Evolutionary conservation across 1,139 yeast genomes (phyloP).

Genomic region (Protomyces macrosporus): DNA sequence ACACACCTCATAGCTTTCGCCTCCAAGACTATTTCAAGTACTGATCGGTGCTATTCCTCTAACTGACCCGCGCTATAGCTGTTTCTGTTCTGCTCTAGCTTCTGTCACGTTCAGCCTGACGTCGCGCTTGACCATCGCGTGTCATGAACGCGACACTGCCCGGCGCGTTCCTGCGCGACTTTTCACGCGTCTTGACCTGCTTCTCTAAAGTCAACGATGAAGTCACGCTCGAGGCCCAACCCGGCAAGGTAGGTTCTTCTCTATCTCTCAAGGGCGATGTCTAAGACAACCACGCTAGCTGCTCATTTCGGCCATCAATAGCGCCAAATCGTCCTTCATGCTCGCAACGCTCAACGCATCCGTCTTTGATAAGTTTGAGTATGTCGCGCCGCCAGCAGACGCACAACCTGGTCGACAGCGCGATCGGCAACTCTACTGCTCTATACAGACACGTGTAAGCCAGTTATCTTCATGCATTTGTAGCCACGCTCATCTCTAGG

Average conservation of each 20-base stretch:
- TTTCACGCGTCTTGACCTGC: constrained; percentile 26
- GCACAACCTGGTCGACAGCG: not conserved
- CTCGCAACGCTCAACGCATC: constrained; percentile 26
- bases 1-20: no score
- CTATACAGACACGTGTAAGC: constrained; percentile 10
- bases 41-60: no score
- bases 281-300: constrained; percentile 14
- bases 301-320: constrained; percentile 28
- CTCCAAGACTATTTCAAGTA: no score
- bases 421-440: constrained; percentile 2
- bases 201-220: constrained; percentile 27
- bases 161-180: constrained; percentile 19
- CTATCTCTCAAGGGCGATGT: not conserved
- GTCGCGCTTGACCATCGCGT: not conserved
- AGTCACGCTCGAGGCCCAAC: constrained; percentile 28
- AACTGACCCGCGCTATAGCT: no score
- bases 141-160: constrained; percentile 20
- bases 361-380: constrained; percentile 25
- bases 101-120: no score
- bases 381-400: not conserved
- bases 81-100: no score
- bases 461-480: not conserved
- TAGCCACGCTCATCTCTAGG: not conserved
- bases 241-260: constrained; percentile 23
- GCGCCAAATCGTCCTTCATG: constrained; percentile 31